Conservation (phyloP, 306 rosid genomes). For the Castanea mollissima region DNA sequence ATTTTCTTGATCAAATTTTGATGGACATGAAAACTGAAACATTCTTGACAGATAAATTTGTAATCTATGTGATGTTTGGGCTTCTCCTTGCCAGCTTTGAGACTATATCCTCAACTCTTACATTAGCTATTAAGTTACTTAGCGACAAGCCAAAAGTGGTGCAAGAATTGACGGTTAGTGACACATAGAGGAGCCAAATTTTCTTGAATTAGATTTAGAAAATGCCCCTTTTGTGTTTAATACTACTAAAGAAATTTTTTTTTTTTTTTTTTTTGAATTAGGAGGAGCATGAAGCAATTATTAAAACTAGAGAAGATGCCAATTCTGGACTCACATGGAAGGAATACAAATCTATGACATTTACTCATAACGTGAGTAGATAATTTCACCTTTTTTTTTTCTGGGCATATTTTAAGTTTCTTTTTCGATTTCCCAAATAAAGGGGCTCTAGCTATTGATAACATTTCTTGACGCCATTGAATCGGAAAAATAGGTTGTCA, state of each 20-base stretch:
- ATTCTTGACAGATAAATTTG: slow-evolving; percentile 30
- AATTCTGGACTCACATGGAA: too few species aligned
- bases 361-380: not conserved
- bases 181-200: not conserved
- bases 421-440: not conserved
- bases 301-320: too few species aligned
- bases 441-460: not conserved
- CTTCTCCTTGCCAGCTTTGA: slow-evolving; percentile 1
- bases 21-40: not conserved
- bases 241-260: not conserved
- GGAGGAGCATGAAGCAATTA: too few species aligned
- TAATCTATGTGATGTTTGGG: slow-evolving; percentile 23
- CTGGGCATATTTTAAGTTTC: not conserved
- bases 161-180: not conserved
- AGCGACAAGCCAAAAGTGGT: not conserved
- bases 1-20: slow-evolving; percentile 32
- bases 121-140: not conserved
- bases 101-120: not conserved
- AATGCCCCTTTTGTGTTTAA: not conserved
- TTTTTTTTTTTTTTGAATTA: not conserved
- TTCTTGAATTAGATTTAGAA: not conserved
- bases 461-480: not conserved
- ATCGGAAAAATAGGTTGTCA: not conserved
- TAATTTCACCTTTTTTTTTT: not conserved
- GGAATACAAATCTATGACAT: not conserved